Evolutionary conservation across 2,329 filamentous ascomycete genomes (phyloP), one percentile per base, ranked within the genome.

Genomic region (Sporothrix luriei): DNA sequence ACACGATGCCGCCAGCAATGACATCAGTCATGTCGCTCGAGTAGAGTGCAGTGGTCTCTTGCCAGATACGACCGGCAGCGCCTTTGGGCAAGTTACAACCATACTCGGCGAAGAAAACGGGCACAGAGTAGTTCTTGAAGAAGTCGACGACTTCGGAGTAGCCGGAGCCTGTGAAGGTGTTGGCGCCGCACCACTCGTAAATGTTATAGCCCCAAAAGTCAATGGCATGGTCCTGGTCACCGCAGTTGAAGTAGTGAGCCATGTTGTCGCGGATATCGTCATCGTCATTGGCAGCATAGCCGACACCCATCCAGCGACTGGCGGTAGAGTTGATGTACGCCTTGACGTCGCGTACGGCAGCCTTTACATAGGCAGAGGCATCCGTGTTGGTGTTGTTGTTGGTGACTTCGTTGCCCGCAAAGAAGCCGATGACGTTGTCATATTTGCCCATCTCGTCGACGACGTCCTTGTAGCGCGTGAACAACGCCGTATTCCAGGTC

Each of bases 181-280:
- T 97, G 75, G 94, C 80, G 75, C 94, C 95, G 79, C 95, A 99
- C 95, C 95, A 99, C 68, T 94, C 97, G 87, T 99, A 99, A 83
- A 98, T 97, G 86, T 99, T 99, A 90, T 98, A 98, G 71, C 95
- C 95, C 92, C 94, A 99, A 85, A 96, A 98, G 82, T 99, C 95
- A 74, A 98, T 97, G 72, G 91, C 77, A 82, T 72, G 81, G 10
- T 84, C 82, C 46, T 84, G 78, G 72, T 87, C 80, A 71, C 94
- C 92, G 78, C 95, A 99, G 85, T 97, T 94, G 84, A 99, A 97
- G 87, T 97, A 99, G 78, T 93, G 83, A 75, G 93, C 92, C 77
- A 98, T 88, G 76, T 93, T 84, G 74, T 85, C 85, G 79, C 95
- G 92, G 75, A 97, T 96, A 26, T 88, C 85, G 52, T 88, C 86